Evolutionary conservation across 2,329 filamentous ascomycete species (phyloP).

Genomic region (Hymenoscyphus infarciens): DNA sequence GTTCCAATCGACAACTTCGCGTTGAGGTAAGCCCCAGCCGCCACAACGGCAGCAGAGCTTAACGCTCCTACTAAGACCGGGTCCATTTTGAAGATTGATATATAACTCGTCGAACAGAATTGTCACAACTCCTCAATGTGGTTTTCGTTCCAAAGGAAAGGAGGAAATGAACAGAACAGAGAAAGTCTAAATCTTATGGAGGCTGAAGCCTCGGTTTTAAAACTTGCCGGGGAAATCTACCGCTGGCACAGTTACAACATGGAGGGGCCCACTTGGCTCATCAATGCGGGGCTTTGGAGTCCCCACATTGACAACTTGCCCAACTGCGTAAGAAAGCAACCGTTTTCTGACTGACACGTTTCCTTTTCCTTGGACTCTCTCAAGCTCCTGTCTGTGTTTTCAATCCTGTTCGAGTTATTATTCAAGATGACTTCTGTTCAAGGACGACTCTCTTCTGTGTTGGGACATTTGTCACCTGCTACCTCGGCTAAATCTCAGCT

Average conservation of each 20-base stretch:
- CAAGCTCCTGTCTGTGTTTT: neutral
- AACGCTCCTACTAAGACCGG: constrained; percentile 14
- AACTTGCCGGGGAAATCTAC: constrained; percentile 5
- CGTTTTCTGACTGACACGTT: neutral
- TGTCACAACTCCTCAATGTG: neutral
- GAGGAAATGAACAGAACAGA: neutral
- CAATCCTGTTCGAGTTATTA: neutral
- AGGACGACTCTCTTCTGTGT: constrained; percentile 35
- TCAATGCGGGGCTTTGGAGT: neutral
- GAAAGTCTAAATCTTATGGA: neutral
- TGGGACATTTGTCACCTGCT: constrained; percentile 37
- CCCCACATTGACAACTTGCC: constrained; percentile 1
- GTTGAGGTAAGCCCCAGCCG: constrained; percentile 41
- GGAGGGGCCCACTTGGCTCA: constrained; percentile 3
- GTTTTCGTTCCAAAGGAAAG: neutral
- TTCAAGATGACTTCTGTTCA: constrained; percentile 23
- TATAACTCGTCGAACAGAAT: neutral
- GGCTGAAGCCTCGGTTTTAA: neutral
- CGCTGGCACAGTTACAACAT: constrained; percentile 2
- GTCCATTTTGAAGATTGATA: constrained; percentile 19
- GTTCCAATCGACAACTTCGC: constrained; percentile 41
- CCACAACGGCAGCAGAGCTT: constrained; percentile 28
- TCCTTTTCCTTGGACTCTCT: neutral
- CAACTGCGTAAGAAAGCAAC: too few species aligned
- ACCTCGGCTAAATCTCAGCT: constrained; percentile 49